phyloP scores from a whole-genome alignment of 441 rosid genomes.

The Pelargonium australe region DNA sequence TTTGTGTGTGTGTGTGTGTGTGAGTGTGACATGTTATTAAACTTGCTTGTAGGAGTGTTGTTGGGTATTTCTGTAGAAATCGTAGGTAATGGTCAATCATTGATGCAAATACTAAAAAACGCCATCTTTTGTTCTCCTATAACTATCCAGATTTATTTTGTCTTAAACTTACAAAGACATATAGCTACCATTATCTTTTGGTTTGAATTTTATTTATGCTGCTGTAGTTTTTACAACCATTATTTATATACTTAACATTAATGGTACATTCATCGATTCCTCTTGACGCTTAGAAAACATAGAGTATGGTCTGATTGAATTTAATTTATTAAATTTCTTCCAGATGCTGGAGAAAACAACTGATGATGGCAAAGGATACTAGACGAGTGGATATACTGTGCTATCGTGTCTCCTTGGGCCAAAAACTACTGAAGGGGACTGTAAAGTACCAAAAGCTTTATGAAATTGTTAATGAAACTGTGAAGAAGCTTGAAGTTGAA shows the following conservation, averaged over 20 bases:
- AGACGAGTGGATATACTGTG: slow-evolving; percentile 84
- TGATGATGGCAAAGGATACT: slow-evolving; percentile 67
- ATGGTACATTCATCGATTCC: slow-evolving; percentile 1
- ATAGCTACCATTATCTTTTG: too few species aligned
- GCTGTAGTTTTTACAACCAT: too few species aligned
- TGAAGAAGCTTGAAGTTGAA: slow-evolving; percentile 71
- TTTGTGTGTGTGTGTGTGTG: too few species aligned
- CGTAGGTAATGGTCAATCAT: too few species aligned
- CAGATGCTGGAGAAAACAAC: slow-evolving; percentile 96
- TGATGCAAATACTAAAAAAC: too few species aligned
- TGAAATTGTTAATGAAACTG: slow-evolving; percentile 68
- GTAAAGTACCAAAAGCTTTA: slow-evolving; percentile 42
- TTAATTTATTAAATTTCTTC: slow-evolving; percentile 16
- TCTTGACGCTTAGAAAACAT: not conserved
- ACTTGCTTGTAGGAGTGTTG: too few species aligned
- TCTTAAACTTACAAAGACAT: too few species aligned
- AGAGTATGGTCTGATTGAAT: slow-evolving; percentile 1
- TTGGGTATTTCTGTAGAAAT: too few species aligned
- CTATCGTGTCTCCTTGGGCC: slow-evolving; percentile 74
- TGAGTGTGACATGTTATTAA: too few species aligned
- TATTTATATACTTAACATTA: not conserved
- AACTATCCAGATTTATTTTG: too few species aligned
- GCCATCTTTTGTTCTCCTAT: too few species aligned
- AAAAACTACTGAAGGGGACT: slow-evolving; percentile 65
- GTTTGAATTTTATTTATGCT: too few species aligned